Percentiles rank a stretch among this genome's conserved stretches.
Evolutionary conservation across 2,329 filamentous ascomycete genomes (phyloP).

Genomic region (Cryphonectria parasitica): DNA sequence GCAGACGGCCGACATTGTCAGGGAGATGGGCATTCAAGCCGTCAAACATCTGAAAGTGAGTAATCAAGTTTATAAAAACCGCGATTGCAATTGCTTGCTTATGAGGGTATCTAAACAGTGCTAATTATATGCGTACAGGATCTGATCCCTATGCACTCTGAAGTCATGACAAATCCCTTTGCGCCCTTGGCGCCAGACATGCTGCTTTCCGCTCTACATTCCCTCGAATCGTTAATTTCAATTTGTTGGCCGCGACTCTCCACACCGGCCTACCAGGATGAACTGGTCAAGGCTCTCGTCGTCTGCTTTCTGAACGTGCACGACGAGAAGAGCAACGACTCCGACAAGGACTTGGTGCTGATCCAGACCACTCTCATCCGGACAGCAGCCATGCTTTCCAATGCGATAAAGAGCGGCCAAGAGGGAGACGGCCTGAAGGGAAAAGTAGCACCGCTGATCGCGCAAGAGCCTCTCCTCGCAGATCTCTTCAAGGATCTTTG

Average conservation of each 20-base stretch:
- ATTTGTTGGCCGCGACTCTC: conserved; percentile 72
- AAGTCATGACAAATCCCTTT: conserved; percentile 72
- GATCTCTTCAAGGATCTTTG: conserved; percentile 37
- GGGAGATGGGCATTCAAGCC: conserved; percentile 62
- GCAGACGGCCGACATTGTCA: conserved; percentile 53
- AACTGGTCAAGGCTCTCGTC: conserved; percentile 65
- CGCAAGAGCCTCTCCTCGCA: conserved; percentile 41
- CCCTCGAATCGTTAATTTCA: conserved; percentile 61
- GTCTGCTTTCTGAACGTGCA: conserved; percentile 65
- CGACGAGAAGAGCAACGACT: conserved; percentile 38
- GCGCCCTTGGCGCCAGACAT: conserved; percentile 57
- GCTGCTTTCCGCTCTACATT: conserved; percentile 55
- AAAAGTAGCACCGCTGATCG: conserved; percentile 40
- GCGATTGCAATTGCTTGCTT: conserved; percentile 29
- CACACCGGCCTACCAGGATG: conserved; percentile 58
- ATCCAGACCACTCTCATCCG: conserved; percentile 42
- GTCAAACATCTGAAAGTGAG: conserved; percentile 70
- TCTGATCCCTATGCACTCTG: conserved; percentile 68
- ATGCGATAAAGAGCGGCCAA: conserved; percentile 38
- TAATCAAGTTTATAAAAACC: conserved; percentile 35
- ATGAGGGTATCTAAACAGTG: conserved; percentile 11
- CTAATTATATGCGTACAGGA: conserved; percentile 47
- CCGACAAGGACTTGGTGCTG: conserved; percentile 27
- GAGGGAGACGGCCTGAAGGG: conserved; percentile 33
- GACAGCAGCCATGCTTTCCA: conserved; percentile 41